phyloP scores from a whole-genome alignment of 345 rosid genomes.

The Gossypium arboreum region DNA sequence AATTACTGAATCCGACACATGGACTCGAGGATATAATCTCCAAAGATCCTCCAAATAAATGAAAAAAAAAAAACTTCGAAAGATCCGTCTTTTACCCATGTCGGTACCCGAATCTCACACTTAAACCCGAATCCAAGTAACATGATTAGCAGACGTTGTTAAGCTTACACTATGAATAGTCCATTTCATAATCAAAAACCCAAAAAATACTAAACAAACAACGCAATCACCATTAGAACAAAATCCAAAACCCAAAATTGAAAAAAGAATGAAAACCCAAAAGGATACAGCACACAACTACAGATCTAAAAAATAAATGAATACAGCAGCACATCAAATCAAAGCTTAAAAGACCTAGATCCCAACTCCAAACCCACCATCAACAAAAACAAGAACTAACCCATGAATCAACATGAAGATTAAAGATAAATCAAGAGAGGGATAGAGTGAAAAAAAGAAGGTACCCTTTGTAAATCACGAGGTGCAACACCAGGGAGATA shows the following conservation, averaged over 20 bases:
- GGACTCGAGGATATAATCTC: too few relatives aligned
- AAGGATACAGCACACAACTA: neutral
- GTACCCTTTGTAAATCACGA: conserved; percentile 81
- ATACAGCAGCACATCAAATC: conserved; percentile 12
- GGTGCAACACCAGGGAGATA: conserved; percentile 99
- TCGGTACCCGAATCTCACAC: too few relatives aligned
- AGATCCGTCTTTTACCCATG: too few relatives aligned
- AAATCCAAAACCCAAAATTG: conserved; percentile 14
- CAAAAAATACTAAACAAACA: neutral
- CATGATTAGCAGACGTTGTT: neutral
- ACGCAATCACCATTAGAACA: neutral
- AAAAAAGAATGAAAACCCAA: conserved; percentile 9
- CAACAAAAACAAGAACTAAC: neutral
- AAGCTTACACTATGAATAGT: neutral
- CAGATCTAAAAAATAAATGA: conserved; percentile 30
- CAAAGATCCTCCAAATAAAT: too few relatives aligned
- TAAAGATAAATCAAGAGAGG: neutral
- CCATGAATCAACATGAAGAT: conserved; percentile 1
- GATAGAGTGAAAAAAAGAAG: neutral
- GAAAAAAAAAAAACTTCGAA: too few relatives aligned
- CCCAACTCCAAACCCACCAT: conserved; percentile 22
- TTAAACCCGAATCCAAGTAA: neutral
- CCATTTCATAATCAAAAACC: neutral
- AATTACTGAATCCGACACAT: neutral
- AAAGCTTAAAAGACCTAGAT: conserved; percentile 41